These are phyloP conservation scores for Mitragyna speciosa DNA, from an alignment of 257 asterid genomes.

Conservation along the genomic window DNA sequence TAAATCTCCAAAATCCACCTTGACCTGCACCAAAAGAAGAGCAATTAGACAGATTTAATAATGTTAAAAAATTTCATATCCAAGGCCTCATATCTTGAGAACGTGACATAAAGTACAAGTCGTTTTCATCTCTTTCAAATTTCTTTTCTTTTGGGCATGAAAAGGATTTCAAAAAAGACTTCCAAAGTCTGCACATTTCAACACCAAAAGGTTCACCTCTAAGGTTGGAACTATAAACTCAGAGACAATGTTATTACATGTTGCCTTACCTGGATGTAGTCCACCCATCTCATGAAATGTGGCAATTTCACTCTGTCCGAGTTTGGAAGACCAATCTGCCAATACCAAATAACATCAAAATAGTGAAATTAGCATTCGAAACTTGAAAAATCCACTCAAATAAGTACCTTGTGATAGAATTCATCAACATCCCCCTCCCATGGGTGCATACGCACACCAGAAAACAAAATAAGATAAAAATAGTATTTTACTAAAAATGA, in stretches of 20 bases:
- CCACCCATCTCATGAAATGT: constrained; percentile 81
- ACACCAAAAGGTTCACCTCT: not conserved
- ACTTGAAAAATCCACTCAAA: not conserved
- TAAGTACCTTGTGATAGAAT: not conserved
- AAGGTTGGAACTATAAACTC: not conserved
- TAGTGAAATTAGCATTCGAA: constrained; percentile 8
- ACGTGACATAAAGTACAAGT: not conserved
- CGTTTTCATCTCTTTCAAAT: not conserved
- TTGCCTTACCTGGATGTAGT: constrained; percentile 75
- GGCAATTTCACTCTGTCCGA: constrained; percentile 61
- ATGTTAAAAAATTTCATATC: not conserved
- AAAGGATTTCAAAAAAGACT: not conserved
- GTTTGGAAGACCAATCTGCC: constrained; percentile 59
- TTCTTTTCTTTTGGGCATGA: not conserved
- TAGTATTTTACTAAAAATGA: not conserved
- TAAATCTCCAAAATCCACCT: constrained; percentile 40
- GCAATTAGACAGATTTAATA: constrained; percentile 8
- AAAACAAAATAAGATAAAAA: not conserved
- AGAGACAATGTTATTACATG: not conserved
- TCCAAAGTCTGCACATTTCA: not conserved
- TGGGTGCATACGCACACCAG: not conserved
- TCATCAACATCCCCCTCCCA: not conserved
- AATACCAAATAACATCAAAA: constrained; percentile 5
- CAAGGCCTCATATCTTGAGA: not conserved
- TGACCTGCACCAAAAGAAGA: constrained; percentile 48